Conservation (phyloP, 2,329 filamentous ascomycete species). For the Venturia aucupariae region DNA sequence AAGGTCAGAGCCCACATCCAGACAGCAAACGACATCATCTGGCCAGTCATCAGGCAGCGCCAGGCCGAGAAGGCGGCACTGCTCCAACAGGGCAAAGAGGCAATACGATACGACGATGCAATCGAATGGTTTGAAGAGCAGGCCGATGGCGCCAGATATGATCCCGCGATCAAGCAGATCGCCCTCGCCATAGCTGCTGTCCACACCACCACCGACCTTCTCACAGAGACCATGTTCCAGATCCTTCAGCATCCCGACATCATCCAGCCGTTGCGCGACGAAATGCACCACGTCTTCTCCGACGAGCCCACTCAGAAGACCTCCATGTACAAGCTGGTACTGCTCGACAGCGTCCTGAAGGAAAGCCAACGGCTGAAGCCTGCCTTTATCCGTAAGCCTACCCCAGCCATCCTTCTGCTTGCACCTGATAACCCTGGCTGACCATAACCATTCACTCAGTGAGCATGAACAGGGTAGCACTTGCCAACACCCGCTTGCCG, state of each 20-base stretch:
- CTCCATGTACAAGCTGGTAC: slow-evolving; percentile 30
- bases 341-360: slow-evolving; percentile 36
- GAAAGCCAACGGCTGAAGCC: slow-evolving; percentile 30
- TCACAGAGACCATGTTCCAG: slow-evolving; percentile 44
- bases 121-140: slow-evolving; percentile 38
- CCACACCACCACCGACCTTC: slow-evolving; percentile 33
- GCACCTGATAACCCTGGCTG: background rate
- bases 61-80: slow-evolving; percentile 12
- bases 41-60: slow-evolving; percentile 20
- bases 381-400: background rate
- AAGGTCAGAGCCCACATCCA: slow-evolving; percentile 30
- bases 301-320: slow-evolving; percentile 32
- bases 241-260: slow-evolving; percentile 43
- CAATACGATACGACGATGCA: slow-evolving; percentile 26
- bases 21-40: slow-evolving; percentile 28
- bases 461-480: background rate
- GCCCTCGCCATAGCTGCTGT: slow-evolving; percentile 33
- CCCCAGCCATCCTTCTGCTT: background rate
- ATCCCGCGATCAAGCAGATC: slow-evolving; percentile 29
- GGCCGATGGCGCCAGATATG: slow-evolving; percentile 24
- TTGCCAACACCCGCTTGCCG: background rate
- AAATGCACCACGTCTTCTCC: slow-evolving; percentile 37
- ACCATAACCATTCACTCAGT: background rate
- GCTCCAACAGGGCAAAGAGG: slow-evolving; percentile 18
- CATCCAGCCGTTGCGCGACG: slow-evolving; percentile 42